Percentiles rank a stretch among this genome's conserved stretches.
Evolutionary conservation across 2,329 filamentous ascomycete genomes (phyloP).

Genomic region (Paecilomyces dactylethromorphus): DNA sequence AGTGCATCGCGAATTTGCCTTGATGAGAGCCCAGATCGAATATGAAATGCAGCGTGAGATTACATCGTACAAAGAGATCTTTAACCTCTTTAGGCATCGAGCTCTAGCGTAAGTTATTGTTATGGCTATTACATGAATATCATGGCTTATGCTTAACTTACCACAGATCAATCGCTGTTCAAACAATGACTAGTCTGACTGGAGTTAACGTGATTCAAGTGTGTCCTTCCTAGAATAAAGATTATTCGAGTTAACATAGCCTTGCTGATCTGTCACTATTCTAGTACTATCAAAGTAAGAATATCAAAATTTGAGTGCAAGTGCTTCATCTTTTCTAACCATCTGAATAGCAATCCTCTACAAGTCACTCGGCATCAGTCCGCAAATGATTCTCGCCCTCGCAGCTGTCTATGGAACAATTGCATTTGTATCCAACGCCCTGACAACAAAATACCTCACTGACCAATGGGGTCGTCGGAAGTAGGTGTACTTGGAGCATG

Average conservation of each 20-base stretch:
- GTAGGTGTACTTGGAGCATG: constrained; percentile 16
- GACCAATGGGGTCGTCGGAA: constrained; percentile 56
- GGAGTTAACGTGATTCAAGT: constrained; percentile 53
- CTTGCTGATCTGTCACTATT: not conserved
- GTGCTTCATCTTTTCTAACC: constrained; percentile 3
- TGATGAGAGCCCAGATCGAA: constrained; percentile 51
- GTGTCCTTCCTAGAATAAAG: constrained; percentile 3
- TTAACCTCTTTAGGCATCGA: constrained; percentile 45
- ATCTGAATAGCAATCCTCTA: constrained; percentile 43
- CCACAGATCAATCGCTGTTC: constrained; percentile 45
- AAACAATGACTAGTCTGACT: constrained; percentile 52
- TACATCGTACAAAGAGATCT: constrained; percentile 47
- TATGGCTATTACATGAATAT: not conserved
- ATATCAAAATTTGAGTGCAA: not conserved
- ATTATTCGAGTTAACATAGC: not conserved
- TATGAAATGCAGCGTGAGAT: constrained; percentile 54
- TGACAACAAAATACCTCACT: constrained; percentile 48
- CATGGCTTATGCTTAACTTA: not conserved
- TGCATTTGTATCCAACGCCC: constrained; percentile 44
- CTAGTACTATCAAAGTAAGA: constrained; percentile 28
- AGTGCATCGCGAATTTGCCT: constrained; percentile 45
- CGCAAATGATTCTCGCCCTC: constrained; percentile 46
- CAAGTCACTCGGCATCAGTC: constrained; percentile 47
- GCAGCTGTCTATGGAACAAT: constrained; percentile 50
- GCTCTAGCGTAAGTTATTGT: constrained; percentile 39